A percentile compares a stretch with the other conserved stretches of the same genome.
Evolutionary conservation across 192 early-diverging fungal species (phyloP).

Genomic region (Linnemannia elongata): DNA sequence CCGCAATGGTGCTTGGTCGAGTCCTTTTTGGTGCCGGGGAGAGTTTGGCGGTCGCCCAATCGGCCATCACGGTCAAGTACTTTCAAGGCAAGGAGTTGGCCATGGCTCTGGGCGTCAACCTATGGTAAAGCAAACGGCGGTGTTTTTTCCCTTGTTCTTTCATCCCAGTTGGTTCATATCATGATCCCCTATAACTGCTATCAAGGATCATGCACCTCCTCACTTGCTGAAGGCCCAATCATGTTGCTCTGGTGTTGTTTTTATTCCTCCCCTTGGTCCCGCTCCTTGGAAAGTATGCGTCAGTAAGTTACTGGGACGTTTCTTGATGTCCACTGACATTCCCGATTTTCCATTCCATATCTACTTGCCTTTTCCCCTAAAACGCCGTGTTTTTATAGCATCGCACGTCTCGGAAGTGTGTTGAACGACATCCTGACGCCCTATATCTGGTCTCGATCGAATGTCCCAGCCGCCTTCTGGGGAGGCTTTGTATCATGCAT

Average conservation of each 20-base stretch:
- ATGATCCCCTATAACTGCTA: background rate
- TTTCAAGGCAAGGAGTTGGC: conserved; percentile 70
- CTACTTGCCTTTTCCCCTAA: background rate
- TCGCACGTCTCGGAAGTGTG: conserved; percentile 64
- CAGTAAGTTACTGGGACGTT: background rate
- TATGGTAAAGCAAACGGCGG: conserved; percentile 42
- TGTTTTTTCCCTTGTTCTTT: background rate
- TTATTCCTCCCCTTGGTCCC: background rate
- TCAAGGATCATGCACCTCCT: background rate
- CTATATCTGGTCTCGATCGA: conserved; percentile 54
- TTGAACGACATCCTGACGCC: conserved; percentile 70
- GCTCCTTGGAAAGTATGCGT: background rate
- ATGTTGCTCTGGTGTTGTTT: background rate
- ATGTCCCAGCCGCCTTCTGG: conserved; percentile 61
- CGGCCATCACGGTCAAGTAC: conserved; percentile 62
- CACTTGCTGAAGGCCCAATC: background rate
- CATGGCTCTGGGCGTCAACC: conserved; percentile 68
- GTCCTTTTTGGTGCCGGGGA: conserved; percentile 74
- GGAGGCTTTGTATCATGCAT: conserved; percentile 64
- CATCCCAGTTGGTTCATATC: background rate
- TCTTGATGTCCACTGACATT: background rate
- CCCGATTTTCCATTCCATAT: no score
- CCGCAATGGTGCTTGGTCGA: conserved; percentile 68
- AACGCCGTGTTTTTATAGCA: conserved; percentile 10
- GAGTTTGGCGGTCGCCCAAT: conserved; percentile 67